Percentiles rank a stretch among this genome's conserved stretches.
Evolutionary conservation across 768 basidiomycete species (phyloP).

Genomic region (Lactarius psammicola): DNA sequence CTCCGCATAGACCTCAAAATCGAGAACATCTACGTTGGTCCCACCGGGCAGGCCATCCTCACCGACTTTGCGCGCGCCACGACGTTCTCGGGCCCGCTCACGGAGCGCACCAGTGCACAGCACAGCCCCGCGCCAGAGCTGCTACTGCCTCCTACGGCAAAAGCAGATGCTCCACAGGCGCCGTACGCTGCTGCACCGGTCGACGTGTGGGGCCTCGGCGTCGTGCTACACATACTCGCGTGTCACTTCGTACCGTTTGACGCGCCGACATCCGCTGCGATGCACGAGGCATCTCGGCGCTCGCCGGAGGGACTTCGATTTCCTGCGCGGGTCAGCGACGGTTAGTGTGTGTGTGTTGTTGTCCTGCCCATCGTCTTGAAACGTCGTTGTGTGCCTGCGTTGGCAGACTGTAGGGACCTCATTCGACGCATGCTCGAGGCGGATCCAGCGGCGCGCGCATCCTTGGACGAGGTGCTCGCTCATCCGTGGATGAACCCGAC

Average conservation of each 20-base stretch:
- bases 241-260: constrained; percentile 3
- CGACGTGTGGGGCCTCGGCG: constrained; percentile 14
- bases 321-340: background rate
- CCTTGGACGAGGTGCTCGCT: constrained; percentile 4
- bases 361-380: background rate
- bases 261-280: background rate
- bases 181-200: constrained; percentile 7
- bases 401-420: constrained; percentile 9
- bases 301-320: constrained; percentile 1
- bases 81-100: background rate
- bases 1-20: constrained; percentile 9
- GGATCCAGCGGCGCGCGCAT: background rate
- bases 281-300: background rate
- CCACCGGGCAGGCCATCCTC: background rate
- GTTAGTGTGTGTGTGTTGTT: background rate
- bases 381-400: background rate
- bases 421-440: constrained; percentile 2
- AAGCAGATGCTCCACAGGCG: background rate
- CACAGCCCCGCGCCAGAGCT: constrained; percentile 6
- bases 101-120: background rate
- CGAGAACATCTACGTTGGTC: background rate
- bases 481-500: constrained; percentile 4
- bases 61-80: constrained; percentile 4
- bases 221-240: constrained; percentile 8
- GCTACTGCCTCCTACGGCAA: background rate